Conservation (phyloP, 139 green algal genomes). For the Micromonas commoda region DNA sequence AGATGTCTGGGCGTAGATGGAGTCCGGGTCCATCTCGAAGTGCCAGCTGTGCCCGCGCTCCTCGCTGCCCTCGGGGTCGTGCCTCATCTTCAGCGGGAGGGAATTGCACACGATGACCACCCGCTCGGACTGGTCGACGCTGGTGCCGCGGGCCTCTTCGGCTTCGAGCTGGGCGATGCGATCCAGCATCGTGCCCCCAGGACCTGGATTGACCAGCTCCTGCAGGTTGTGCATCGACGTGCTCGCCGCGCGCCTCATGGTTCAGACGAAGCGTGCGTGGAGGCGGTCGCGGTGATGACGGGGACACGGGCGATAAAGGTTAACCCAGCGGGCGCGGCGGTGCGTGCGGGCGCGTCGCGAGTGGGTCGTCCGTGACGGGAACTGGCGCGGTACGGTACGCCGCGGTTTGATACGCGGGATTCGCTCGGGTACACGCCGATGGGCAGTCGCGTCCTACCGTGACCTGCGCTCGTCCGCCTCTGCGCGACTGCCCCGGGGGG, state of each 20-base stretch:
- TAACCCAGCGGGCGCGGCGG: too few species aligned
- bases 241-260: background rate
- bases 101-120: constrained; percentile 5
- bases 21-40: constrained; percentile 8
- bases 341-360: too few species aligned
- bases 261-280: too few species aligned
- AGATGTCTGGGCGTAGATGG: background rate
- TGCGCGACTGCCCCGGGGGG: too few species aligned
- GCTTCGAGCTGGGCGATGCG: background rate
- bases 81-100: constrained; percentile 18
- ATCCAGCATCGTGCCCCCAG: background rate
- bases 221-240: background rate
- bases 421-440: too few species aligned
- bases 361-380: too few species aligned
- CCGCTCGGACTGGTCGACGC: background rate
- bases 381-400: too few species aligned
- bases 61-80: background rate
- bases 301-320: too few species aligned
- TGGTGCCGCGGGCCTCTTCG: background rate
- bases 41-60: background rate
- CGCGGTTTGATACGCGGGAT: too few species aligned
- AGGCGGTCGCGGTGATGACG: too few species aligned
- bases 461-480: too few species aligned
- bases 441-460: too few species aligned
- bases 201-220: background rate